Evolutionary conservation across 2,329 filamentous ascomycete genomes (phyloP).

Genomic region (Pseudocercospora vitis): DNA sequence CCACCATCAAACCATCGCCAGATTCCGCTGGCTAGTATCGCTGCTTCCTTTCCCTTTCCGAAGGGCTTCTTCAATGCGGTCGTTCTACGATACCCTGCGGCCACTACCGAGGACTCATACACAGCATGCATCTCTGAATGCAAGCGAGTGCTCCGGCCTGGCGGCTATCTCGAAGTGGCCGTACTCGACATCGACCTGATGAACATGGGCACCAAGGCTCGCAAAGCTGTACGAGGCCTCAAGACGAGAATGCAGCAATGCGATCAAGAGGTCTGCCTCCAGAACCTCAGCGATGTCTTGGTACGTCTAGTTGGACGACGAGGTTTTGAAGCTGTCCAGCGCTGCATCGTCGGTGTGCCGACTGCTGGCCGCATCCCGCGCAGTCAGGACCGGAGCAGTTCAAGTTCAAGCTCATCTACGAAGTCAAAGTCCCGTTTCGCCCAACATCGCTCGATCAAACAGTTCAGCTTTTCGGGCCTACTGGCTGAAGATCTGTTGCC

Average conservation of each 20-base stretch:
- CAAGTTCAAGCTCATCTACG: conserved; percentile 30
- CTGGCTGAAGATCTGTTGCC: conserved; percentile 52
- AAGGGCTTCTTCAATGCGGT: conserved; percentile 73
- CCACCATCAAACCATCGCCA: conserved; percentile 67
- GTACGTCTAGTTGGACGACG: conserved; percentile 66
- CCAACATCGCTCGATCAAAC: neutral
- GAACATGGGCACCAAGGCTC: conserved; percentile 73
- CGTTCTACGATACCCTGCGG: conserved; percentile 73
- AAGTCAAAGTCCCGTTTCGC: conserved; percentile 13
- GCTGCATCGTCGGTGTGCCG: conserved; percentile 75
- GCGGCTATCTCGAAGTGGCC: conserved; percentile 75
- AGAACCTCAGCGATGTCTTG: conserved; percentile 55
- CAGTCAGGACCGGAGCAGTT: conserved; percentile 36
- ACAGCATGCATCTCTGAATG: conserved; percentile 71
- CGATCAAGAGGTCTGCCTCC: conserved; percentile 61
- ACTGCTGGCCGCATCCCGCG: conserved; percentile 56
- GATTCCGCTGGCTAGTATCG: conserved; percentile 64
- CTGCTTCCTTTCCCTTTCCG: conserved; percentile 71
- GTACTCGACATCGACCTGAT: conserved; percentile 78
- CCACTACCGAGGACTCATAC: conserved; percentile 67
- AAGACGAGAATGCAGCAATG: conserved; percentile 68
- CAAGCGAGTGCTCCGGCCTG: conserved; percentile 73
- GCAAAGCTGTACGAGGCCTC: conserved; percentile 66
- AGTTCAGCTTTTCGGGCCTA: conserved; percentile 32
- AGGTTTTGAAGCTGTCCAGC: conserved; percentile 71